Percentiles rank a stretch among this genome's conserved stretches.
Evolutionary conservation across 257 asterid species (phyloP).

Genomic region (Ilex aquifolium): DNA sequence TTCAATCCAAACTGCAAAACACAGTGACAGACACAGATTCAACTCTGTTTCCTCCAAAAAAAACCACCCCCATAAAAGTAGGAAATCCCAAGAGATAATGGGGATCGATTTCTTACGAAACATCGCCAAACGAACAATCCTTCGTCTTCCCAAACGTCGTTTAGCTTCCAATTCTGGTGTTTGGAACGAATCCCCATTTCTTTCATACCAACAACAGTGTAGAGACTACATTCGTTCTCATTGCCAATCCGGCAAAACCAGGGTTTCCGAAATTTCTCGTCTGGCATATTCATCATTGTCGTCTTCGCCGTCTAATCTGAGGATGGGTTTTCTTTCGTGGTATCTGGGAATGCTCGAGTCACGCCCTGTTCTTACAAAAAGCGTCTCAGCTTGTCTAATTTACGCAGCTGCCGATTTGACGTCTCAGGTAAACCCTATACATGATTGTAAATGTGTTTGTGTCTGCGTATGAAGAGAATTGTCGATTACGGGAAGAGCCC

Average conservation of each 20-base stretch:
- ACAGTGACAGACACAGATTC: too few relatives aligned
- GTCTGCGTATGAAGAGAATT: too few relatives aligned
- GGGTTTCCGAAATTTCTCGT: slow-evolving; percentile 20
- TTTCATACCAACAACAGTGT: not conserved
- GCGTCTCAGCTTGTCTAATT: slow-evolving; percentile 58
- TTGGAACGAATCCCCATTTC: not conserved
- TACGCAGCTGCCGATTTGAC: slow-evolving; percentile 79
- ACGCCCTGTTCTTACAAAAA: slow-evolving; percentile 69
- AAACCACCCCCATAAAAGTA: not conserved
- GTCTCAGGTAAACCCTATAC: slow-evolving; percentile 73
- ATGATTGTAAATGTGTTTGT: too few relatives aligned
- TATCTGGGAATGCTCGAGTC: slow-evolving; percentile 64
- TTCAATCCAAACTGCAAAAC: too few relatives aligned
- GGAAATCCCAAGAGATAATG: slow-evolving; percentile 17
- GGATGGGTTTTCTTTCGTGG: slow-evolving; percentile 56
- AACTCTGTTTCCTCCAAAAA: too few relatives aligned
- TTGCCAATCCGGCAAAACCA: slow-evolving; percentile 22
- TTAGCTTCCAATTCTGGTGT: slow-evolving; percentile 1
- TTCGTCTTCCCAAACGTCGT: slow-evolving; percentile 21
- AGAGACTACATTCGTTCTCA: slow-evolving; percentile 11
- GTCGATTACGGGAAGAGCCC: too few relatives aligned
- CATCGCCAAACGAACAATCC: slow-evolving; percentile 24
- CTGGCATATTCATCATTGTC: slow-evolving; percentile 17
- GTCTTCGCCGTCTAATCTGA: slow-evolving; percentile 29
- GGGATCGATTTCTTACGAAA: slow-evolving; percentile 28